Base-by-base conservation (phyloP, 257 asterid genomes). In the Coffea eugenioides region DNA sequence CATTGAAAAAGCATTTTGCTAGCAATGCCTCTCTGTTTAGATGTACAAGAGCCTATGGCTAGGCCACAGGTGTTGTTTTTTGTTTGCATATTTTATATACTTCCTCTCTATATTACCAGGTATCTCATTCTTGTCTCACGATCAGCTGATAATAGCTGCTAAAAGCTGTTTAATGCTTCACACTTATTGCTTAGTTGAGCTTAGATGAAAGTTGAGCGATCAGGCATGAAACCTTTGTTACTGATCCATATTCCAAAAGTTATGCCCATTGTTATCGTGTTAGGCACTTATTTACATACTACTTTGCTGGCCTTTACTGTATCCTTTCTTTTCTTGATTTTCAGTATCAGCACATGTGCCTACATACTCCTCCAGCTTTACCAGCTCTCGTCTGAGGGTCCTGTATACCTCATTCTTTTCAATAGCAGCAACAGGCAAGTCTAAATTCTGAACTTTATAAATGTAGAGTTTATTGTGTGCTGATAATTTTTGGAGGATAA, bases 311-410 rank as follows among this genome's bases (percentile, higher is more conserved):
- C 43, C 43, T 39, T 39, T 39, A 6, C 21, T 11, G 0, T 1
- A 21, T 21, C n/a, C 23, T 75, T 61, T 15, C 56, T 67, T 23
- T 46, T 69, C 51, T 12, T 23, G 71, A 74, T 80, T 87, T 92
- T 77, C 97, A 94, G 98, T 86, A 48, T 85, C 73, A 80, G 74
- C 79, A 87, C 92, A 61, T 91, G 96, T 39, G 86, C 82, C 78
- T 94, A 94, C 85, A 85, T 93, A 21, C 95, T 84, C 71, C 77
- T 90, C 76, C 95, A 91, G 69, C 93, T 93, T 69, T 87, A 86
- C 88, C 84, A 61, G 57, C 91, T 90, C 84, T 81, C 90, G 23
- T 51, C 95, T 77, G 82, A 85, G 80, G 97, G 91, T 84, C 96
- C 95, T 36, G 70, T 80, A 14, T 85, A 45, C 87, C 86, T 87